Evolutionary conservation across 306 rosid species (phyloP), one percentile per base, ranked within the genome.

Genomic region (Castanea sativa): DNA sequence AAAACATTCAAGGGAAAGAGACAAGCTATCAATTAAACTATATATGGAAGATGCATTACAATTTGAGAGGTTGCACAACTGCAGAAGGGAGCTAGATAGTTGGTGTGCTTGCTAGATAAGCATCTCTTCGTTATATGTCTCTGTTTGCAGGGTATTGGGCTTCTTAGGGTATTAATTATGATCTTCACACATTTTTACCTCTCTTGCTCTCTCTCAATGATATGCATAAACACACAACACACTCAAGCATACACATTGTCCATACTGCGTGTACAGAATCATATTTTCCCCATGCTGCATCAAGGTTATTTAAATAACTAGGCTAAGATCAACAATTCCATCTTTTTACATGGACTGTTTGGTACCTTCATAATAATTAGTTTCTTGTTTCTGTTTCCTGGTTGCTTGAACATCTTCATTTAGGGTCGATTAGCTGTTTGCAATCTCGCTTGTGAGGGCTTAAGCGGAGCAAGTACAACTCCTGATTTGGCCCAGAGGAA

Each of bases 401-500:
- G 56, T 71, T 73, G 61, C 56, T 82, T 69, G 59, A 27, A 25
- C 11, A 43, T 79, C 64, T 73, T 67, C 53, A 79, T 82, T 45
- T 81, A 91, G 97, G 97, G 92, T 59, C 85, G 91, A 82, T 41
- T 92, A 85, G 90, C 94, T 73, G 91, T 88, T 71, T 94, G 96
- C 86, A 85, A 88, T 85, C 82, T 92, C 71, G 94, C 96, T 30
- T 83, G 89, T 70, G 96, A 92, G 81, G 92, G 90, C 63, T 80
- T 86, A 78, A 89, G 76, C 5, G 92, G 95, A 71, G 53, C 92
- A 85, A 88, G 88, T 86, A 73, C 85, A 69, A 76, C 84, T 35
- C 89, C 85, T 76, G 96, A 91, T 90, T 85, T 89, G 80, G 32
- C 88, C 83, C 85, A 78, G 81, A 91, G 97, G 89, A 94, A 89